A percentile compares a stretch with the other conserved stretches of the same genome.
Conservation (phyloP, 1,284 basidiomycete species). For the Rhodotorula mucilaginosa region DNA sequence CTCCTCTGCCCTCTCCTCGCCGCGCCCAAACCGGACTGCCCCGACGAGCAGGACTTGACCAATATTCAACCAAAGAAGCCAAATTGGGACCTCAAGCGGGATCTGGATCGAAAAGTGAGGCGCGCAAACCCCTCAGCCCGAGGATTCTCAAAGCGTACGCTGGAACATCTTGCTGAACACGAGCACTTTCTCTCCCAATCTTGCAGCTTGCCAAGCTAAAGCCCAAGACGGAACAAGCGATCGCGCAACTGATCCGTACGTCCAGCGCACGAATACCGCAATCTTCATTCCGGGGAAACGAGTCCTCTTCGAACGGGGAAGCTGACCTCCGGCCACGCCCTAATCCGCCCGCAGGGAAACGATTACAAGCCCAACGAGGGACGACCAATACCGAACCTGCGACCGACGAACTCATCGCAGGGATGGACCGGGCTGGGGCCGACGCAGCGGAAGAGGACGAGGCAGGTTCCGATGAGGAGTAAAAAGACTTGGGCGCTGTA, state of each 20-base stretch:
- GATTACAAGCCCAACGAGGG: constrained; percentile 35
- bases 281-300: no score
- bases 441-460: constrained; percentile 13
- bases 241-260: constrained; percentile 86
- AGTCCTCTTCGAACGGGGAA: no score
- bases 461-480: constrained; percentile 25
- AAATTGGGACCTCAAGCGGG: constrained; percentile 96
- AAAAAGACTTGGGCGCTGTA: not conserved
- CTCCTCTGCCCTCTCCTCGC: no score
- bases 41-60: constrained; percentile 73
- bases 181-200: not conserved
- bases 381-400: constrained; percentile 12
- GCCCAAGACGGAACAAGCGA: constrained; percentile 82
- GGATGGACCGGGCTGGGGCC: constrained; percentile 26
- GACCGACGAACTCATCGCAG: constrained; percentile 28
- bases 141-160: no score
- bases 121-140: no score
- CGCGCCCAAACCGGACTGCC: not conserved
- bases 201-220: constrained; percentile 75
- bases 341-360: constrained; percentile 20
- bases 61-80: constrained; percentile 94
- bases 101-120: constrained; percentile 69
- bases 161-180: not conserved
- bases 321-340: not conserved
- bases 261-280: constrained; percentile 29